Conservation (phyloP, 345 rosid species). For the Raphanus raphanistrum region DNA sequence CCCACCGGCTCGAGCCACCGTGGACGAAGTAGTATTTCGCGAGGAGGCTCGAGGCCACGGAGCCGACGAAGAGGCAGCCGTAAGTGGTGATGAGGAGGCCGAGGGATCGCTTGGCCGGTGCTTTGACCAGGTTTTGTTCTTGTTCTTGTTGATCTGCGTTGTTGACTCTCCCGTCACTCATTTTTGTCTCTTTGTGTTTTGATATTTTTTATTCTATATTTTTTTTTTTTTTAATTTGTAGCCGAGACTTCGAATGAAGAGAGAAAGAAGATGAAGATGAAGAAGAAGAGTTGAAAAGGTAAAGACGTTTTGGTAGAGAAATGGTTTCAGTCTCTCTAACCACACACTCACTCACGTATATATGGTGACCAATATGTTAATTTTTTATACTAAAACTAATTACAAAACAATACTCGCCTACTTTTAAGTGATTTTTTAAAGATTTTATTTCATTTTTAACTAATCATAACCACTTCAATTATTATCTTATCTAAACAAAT, state of each 20-base stretch:
- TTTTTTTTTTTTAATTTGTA: neutral
- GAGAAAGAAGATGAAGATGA: conserved; percentile 1
- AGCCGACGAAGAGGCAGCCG: conserved; percentile 59
- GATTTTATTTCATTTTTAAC: too few relatives aligned
- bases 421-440: too few relatives aligned
- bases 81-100: conserved; percentile 52
- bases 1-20: conserved; percentile 84
- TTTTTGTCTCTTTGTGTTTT: conserved; percentile 30
- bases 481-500: too few relatives aligned
- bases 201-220: neutral
- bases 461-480: too few relatives aligned
- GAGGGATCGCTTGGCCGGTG: conserved; percentile 42
- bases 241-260: conserved; percentile 22
- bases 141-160: conserved; percentile 25
- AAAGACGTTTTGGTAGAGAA: conserved; percentile 4
- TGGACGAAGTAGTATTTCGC: conserved; percentile 84
- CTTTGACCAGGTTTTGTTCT: conserved; percentile 31
- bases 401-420: too few relatives aligned
- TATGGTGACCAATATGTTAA: conserved; percentile 1
- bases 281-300: conserved; percentile 3
- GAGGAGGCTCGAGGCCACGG: conserved; percentile 63
- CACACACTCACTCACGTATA: neutral
- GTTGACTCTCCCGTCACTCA: conserved; percentile 33
- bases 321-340: conserved; percentile 19
- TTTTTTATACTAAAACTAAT: neutral